Base-by-base conservation (phyloP, 139 green algal genomes). In the Raphidocelis subcapitata region DNA sequence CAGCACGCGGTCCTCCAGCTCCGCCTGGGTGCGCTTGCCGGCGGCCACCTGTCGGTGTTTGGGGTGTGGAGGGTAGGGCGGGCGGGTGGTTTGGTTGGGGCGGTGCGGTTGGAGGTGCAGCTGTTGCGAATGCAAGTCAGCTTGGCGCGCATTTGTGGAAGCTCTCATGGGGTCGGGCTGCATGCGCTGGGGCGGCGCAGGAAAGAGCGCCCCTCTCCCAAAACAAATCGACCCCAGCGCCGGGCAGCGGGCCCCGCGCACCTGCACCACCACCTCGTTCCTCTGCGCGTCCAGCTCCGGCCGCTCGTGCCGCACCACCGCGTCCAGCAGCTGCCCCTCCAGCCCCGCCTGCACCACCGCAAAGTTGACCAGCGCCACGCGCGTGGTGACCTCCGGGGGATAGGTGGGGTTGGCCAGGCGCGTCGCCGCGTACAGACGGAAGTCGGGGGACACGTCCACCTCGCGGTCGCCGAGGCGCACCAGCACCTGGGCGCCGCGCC, bases 391-490 rank as follows among this genome's bases (percentile, higher is more conserved):
- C 80, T 97, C 92, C 14, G 92, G 92, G 72, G 84, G 85, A 84
- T 92, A 97, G 75, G 95, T 92, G 10, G 92, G 92, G 76, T 91
- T 93, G 63, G 86, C 66, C 23, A 96, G 86, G 82, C 94, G 94
- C 37, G 90, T 96, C 61, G 93, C 84, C 21, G 96, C 70, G 81
- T 95, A 96, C 28, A 97, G 81, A 10, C 87, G 81, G 84, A 95
- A 95, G 67, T 83, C 80, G 32, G 70, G 67, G 72, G 91, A 24
- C n/a, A 65, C 24, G 57, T 97, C 92, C 14, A 93, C 62, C 76
- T 95, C 90, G 75, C 92, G 94, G 77, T 97, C 92, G 2, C 92
- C 92, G 20, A 97, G 82, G 78, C 94, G 94, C 74, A 96, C 90
- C 3, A 94, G 74, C 37, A 81, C 61, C 60, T 82, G 70, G 4